Conservation (phyloP, 768 basidiomycete species). For the Mycena capillaripes region DNA sequence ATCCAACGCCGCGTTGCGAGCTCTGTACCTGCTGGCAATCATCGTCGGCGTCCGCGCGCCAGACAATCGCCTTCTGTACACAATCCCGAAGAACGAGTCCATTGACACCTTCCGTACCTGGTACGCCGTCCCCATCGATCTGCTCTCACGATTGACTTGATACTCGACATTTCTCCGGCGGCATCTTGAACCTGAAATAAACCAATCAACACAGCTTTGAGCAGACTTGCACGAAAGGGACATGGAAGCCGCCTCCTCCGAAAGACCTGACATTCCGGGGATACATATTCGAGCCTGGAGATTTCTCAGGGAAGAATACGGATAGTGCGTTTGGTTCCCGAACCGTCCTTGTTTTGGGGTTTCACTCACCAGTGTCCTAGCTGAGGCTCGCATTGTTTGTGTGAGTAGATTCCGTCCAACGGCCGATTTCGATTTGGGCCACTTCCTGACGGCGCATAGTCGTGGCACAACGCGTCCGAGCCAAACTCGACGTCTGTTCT, state of each 20-base stretch:
- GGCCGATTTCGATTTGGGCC: not conserved
- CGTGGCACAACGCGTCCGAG: constrained; percentile 21
- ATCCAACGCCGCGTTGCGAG: not conserved
- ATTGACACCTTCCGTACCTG: not conserved
- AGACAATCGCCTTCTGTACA: constrained; percentile 24
- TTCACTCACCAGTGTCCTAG: not conserved
- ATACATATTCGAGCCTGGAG: constrained; percentile 14
- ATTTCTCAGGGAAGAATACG: constrained; percentile 17
- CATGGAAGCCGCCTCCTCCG: constrained; percentile 10
- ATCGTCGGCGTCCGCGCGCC: constrained; percentile 6
- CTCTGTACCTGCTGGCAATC: not conserved
- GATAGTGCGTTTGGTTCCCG: constrained; percentile 4
- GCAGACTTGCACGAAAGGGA: not conserved
- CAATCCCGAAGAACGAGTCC: constrained; percentile 4
- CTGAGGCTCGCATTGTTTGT: constrained; percentile 18
- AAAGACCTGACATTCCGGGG: constrained; percentile 2
- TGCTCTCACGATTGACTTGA: not conserved
- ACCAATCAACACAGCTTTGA: constrained; percentile 15
- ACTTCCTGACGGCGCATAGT: constrained; percentile 1
- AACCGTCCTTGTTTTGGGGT: not conserved
- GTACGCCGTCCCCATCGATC: not conserved
- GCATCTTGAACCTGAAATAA: not conserved
- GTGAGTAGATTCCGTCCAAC: not conserved
- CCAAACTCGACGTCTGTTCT: not conserved
- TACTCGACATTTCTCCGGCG: not conserved